A percentile compares a stretch with the other conserved stretches of the same genome.
Conservation (phyloP, 768 basidiomycete species). For the Termitomyces sp. region DNA sequence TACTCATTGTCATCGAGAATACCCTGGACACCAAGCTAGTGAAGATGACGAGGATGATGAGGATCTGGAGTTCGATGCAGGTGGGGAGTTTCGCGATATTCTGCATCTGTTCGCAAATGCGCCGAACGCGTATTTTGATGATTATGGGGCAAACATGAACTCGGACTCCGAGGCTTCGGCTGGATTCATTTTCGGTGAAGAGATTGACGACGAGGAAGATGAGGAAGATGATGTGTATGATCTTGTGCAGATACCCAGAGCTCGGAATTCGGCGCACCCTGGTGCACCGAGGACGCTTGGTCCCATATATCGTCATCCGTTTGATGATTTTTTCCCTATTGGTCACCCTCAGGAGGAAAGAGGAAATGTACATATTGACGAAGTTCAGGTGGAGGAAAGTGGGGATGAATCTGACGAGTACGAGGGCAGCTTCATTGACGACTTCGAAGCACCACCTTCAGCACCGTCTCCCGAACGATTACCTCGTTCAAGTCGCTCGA, state of each 20-base stretch:
- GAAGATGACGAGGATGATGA: slow-evolving; percentile 36
- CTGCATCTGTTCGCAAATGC: slow-evolving; percentile 3
- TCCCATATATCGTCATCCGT: not conserved
- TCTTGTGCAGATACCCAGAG: not conserved
- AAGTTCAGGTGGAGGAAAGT: slow-evolving; percentile 9
- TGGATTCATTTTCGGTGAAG: not conserved
- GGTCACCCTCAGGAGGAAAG: slow-evolving; percentile 13
- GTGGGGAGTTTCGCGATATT: not conserved
- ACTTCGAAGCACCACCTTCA: slow-evolving; percentile 24
- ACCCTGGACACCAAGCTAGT: slow-evolving; percentile 46
- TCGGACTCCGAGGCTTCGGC: slow-evolving; percentile 2
- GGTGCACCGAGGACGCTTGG: not conserved
- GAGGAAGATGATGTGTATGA: not conserved
- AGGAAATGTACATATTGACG: slow-evolving; percentile 10
- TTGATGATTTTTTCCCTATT: slow-evolving; percentile 2
- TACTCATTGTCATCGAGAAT: slow-evolving; percentile 54
- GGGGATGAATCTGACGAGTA: slow-evolving; percentile 36
- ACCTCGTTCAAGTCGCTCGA: not conserved
- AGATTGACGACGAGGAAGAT: slow-evolving; percentile 1
- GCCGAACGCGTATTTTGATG: not conserved
- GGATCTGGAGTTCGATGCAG: slow-evolving; percentile 26
- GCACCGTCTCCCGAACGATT: not conserved
- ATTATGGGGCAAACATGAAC: not conserved
- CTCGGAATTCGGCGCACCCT: not conserved
- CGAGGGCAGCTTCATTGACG: slow-evolving; percentile 57